Base-by-base conservation (phyloP, 2,329 filamentous ascomycete genomes). In the Ophiostoma fasciatum region DNA sequence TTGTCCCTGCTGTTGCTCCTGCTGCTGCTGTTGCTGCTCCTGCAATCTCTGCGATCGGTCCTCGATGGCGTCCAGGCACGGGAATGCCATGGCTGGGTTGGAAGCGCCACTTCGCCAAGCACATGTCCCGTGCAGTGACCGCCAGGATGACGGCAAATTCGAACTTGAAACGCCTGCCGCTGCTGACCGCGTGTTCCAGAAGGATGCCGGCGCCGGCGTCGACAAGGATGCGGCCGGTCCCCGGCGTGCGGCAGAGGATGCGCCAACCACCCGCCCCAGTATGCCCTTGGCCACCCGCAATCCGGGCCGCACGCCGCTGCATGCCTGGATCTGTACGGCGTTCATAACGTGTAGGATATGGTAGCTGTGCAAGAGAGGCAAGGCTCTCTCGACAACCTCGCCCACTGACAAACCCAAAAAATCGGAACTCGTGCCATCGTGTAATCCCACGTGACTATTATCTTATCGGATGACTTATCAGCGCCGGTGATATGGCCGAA, bases 1-100 rank as follows among this genome's bases (percentile, higher is more conserved):
- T n/a, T 5, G 22, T n/a, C 31, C 6, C 20, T 27, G 28, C 28
- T 35, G 8, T 11, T 14, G n/a, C n/a, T 25, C n/a, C 15, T 31
- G 13, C 87, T 85, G 28, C 74, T 75, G n/a, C 73, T 71, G 32
- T 78, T 64, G 28, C 78, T 82, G 17, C 40, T 31, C 23, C 26
- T 33, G 36, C n/a, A 41, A 19, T 13, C 31, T 19, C 23, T 39
- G 37, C 7, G 88, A 83, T 43, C 78, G 78, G 25, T 69, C 71
- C 51, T 93, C 85, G 38, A 87, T 65, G 3, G 80, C 83, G 51
- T 94, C 85, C 31, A 94, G 77, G 52, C 85, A 94, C 4, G 85
- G 85, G 48, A 94, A 94, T 1, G 81, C 76, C 66, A 93, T 80
- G 46, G 84, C 79, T 4, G 84, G 82, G 51, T 93, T 93, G 4